phyloP scores from a whole-genome alignment of 2,329 filamentous ascomycete genomes.

The Fusarium newnesense region DNA sequence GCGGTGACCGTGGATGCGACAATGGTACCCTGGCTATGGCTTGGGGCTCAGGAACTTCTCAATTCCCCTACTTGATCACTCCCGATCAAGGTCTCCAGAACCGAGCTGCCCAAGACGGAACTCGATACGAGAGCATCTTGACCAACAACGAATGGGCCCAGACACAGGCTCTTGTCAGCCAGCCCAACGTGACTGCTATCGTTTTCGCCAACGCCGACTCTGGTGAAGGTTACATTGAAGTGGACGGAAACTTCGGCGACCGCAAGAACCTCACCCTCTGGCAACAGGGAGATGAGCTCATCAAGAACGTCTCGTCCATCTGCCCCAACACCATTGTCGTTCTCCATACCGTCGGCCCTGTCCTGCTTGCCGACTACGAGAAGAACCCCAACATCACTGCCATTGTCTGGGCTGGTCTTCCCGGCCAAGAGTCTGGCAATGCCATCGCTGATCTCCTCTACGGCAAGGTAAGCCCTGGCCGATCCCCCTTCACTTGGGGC shows the following conservation, averaged over 20 bases:
- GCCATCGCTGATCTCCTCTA: slow-evolving; percentile 85
- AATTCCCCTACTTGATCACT: slow-evolving; percentile 80
- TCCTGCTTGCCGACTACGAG: slow-evolving; percentile 80
- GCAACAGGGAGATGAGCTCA: slow-evolving; percentile 81
- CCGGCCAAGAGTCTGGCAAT: slow-evolving; percentile 86
- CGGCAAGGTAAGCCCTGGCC: slow-evolving; percentile 81
- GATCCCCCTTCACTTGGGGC: slow-evolving; percentile 85
- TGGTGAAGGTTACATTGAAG: slow-evolving; percentile 86
- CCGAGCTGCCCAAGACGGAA: slow-evolving; percentile 68
- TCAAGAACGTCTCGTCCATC: slow-evolving; percentile 79
- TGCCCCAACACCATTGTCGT: slow-evolving; percentile 93
- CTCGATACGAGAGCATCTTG: slow-evolving; percentile 72
- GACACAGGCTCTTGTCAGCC: slow-evolving; percentile 68
- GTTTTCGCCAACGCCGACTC: slow-evolving; percentile 91
- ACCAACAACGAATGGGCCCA: slow-evolving; percentile 71
- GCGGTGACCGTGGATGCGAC: slow-evolving; percentile 72
- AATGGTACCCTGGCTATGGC: slow-evolving; percentile 75
- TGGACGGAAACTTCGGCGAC: slow-evolving; percentile 88
- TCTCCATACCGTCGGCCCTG: slow-evolving; percentile 85
- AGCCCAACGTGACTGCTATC: slow-evolving; percentile 76
- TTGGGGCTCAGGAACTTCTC: slow-evolving; percentile 80
- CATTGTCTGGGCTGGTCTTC: slow-evolving; percentile 83
- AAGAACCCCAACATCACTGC: slow-evolving; percentile 82
- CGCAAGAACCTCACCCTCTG: slow-evolving; percentile 93
- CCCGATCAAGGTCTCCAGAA: slow-evolving; percentile 76